A percentile compares a stretch with the other conserved stretches of the same genome.
phyloP scores from a whole-genome alignment of 768 basidiomycete species.

The Calvatia gigantea region DNA sequence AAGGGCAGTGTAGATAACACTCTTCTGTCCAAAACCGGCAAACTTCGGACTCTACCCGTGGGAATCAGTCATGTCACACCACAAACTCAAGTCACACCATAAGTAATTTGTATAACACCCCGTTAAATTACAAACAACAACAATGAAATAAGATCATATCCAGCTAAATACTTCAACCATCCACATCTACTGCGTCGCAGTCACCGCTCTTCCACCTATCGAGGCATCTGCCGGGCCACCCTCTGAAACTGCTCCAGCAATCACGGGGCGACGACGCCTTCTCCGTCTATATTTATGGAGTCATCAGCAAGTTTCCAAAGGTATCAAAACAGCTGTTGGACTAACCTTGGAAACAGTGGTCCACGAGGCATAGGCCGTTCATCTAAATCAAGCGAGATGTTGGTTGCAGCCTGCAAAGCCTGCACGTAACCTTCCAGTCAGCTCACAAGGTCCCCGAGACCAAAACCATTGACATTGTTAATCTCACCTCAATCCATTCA shows the following conservation, averaged over 20 bases:
- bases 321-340: background rate
- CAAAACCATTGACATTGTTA: conserved; percentile 16
- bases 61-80: conserved; percentile 23
- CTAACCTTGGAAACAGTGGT: conserved; percentile 78
- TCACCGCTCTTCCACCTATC: background rate
- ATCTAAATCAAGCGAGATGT: conserved; percentile 90
- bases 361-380: conserved; percentile 90
- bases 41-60: conserved; percentile 34
- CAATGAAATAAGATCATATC: background rate
- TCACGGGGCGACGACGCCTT: conserved; percentile 26
- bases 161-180: too few relatives aligned
- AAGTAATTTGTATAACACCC: conserved; percentile 1
- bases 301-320: background rate
- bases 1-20: conserved; percentile 45
- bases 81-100: background rate
- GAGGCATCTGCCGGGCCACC: background rate
- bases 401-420: conserved; percentile 89
- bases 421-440: conserved; percentile 22
- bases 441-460: background rate
- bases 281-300: conserved; percentile 21
- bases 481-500: conserved; percentile 87
- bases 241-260: background rate
- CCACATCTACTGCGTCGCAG: too few relatives aligned
- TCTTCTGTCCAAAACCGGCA: conserved; percentile 36
- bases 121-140: background rate